phyloP scores from a whole-genome alignment of 805 yeast genomes.

The Saccharomycodes ludwigii region DNA sequence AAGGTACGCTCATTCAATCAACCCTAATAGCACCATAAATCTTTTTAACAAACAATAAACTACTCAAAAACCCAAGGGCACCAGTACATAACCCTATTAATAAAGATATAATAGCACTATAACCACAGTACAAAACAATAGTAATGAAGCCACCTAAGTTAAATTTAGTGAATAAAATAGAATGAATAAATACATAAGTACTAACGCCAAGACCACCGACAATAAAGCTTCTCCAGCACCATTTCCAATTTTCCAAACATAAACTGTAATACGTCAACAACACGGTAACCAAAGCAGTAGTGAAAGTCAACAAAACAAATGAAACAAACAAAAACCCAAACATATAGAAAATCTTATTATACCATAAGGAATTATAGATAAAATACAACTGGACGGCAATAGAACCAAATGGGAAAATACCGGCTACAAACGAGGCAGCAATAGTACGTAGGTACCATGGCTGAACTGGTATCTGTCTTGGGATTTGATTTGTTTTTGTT shows the following conservation, averaged over 20 bases:
- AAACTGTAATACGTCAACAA: conserved; percentile 73
- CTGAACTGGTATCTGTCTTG: conserved; percentile 89
- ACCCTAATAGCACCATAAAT: conserved; percentile 81
- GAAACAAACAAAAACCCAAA: conserved; percentile 93
- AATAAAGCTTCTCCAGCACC: conserved; percentile 94
- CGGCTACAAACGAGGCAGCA: conserved; percentile 63
- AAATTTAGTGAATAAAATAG: conserved; percentile 61
- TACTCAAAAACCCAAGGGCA: conserved; percentile 69
- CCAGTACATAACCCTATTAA: conserved; percentile 78
- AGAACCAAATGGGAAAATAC: conserved; percentile 89
- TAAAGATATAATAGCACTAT: conserved; percentile 58
- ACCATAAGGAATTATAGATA: conserved; percentile 86
- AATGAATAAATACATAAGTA: conserved; percentile 71
- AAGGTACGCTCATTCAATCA: conserved; percentile 34
- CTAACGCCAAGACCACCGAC: conserved; percentile 91
- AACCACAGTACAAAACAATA: conserved; percentile 69
- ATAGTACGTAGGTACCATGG: conserved; percentile 67
- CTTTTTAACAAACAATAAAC: conserved; percentile 59
- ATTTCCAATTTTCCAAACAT: conserved; percentile 83
- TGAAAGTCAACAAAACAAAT: conserved; percentile 65
- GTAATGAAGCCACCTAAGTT: conserved; percentile 65
- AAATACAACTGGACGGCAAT: conserved; percentile 92
- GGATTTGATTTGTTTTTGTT: conserved; percentile 87
- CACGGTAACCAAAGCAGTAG: conserved; percentile 70
- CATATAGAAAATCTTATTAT: conserved; percentile 88